Evolutionary conservation across 192 early-diverging fungal species (phyloP).

Genomic region (Martensiomyces pterosporus): DNA sequence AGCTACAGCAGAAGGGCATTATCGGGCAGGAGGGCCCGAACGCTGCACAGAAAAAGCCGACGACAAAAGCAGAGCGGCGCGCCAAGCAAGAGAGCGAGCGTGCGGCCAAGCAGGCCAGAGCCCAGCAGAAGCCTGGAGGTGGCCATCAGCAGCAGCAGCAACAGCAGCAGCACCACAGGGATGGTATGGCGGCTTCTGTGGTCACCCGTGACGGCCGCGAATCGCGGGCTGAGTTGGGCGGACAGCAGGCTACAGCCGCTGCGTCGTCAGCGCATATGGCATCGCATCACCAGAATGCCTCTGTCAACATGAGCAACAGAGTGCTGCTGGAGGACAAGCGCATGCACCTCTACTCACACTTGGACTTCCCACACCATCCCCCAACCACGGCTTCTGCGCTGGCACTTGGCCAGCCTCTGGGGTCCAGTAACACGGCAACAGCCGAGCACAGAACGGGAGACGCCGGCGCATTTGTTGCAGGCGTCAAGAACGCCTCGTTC

Average conservation of each 20-base stretch:
- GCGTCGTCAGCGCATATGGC: background rate
- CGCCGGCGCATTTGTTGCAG: slow-evolving; percentile 22
- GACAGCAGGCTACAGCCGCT: slow-evolving; percentile 12
- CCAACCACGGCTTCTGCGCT: slow-evolving; percentile 35
- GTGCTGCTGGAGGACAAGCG: slow-evolving; percentile 39
- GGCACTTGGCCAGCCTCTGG: slow-evolving; percentile 9
- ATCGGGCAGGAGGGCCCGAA: slow-evolving; percentile 12
- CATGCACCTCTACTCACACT: slow-evolving; percentile 45
- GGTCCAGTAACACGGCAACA: slow-evolving; percentile 11
- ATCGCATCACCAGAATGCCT: slow-evolving; percentile 2
- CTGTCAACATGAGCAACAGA: slow-evolving; percentile 29
- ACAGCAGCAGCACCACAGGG: slow-evolving; percentile 20
- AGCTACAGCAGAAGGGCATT: slow-evolving; percentile 33
- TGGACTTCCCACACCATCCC: slow-evolving; percentile 40
- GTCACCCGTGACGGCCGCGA: slow-evolving; percentile 5
- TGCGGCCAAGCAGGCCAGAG: slow-evolving; percentile 62
- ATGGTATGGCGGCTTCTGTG: too few relatives aligned
- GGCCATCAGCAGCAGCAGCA: slow-evolving; percentile 37
- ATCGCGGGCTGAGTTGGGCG: slow-evolving; percentile 5
- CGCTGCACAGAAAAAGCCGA: slow-evolving; percentile 50
- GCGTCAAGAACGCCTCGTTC: slow-evolving; percentile 34
- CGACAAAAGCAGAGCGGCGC: slow-evolving; percentile 89
- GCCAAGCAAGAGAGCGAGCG: slow-evolving; percentile 80
- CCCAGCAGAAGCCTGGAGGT: too few relatives aligned
- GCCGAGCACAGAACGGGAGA: slow-evolving; percentile 24